Base-by-base conservation (phyloP, 352 stramenopile species). In the Globisporangium yorkense region DNA sequence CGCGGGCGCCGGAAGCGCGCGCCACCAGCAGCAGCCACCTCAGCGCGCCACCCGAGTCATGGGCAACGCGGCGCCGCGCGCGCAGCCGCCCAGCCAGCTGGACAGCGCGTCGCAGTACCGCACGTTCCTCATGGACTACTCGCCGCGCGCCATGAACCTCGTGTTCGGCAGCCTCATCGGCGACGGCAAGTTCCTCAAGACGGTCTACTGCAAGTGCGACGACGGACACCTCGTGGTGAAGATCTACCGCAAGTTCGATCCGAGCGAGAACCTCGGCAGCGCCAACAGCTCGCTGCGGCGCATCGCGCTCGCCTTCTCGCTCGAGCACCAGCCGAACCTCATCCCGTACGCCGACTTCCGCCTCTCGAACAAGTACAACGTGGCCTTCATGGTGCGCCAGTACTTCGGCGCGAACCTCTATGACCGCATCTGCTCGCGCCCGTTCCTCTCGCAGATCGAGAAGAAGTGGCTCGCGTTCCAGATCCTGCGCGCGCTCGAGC, bases 391-490 rank as follows among this genome's bases (percentile, higher is more conserved):
- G 60, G 73, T 99, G 48, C 84, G 97, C 1, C 97, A 98, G 72
- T 97, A 98, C 73, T 95, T 98, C 31, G 90, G 96, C 46, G 94
- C 93, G 16, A 99, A 98, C 57, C 65, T 99, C 9, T 96, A 96
- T 57, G 96, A 99, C 75, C 89, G 97, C n/a, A 89, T 99, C 43
- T 97, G 85, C 29, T 97, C 92, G 21, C 76, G 96, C 15, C 96
- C 96, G 39, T 99, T 99, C 63, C 70, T 99, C 31, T 97, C 84
- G 9, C 81, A 79, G 60, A 81, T 98, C 57, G 96, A 99, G 77
- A 98, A 98, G 73, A 94, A 97, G 39, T 99, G 96, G 94, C 97
- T 99, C 45, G 81, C 91, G 6, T 98, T 98, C 73, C 97, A 99
- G 71, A 80, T 99, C 53, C 65, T 99, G 2, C 72, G 86, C 49